Evolutionary conservation across 169 alveolate genomes (phyloP).

Genomic region (Cryptosporidium canis): DNA sequence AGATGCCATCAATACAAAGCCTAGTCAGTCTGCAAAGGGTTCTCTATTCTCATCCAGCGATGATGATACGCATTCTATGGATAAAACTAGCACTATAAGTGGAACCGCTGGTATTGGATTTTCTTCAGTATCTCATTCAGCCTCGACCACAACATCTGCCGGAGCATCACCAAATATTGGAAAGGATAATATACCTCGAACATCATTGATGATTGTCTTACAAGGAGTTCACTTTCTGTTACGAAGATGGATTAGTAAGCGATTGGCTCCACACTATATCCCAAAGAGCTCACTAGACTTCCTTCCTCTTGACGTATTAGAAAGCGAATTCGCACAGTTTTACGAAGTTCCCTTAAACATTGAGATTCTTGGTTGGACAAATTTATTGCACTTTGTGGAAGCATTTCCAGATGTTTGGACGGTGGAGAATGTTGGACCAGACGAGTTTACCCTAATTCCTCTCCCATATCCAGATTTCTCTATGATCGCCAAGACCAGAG

Average conservation of each 20-base stretch:
- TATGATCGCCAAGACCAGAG: conserved; percentile 37
- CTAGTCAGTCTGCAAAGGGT: neutral
- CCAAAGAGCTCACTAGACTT: conserved; percentile 62
- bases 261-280: conserved; percentile 42
- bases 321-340: conserved; percentile 44
- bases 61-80: neutral
- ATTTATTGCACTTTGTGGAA: conserved; percentile 57
- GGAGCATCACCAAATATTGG: neutral
- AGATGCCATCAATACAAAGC: neutral
- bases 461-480: conserved; percentile 56
- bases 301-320: conserved; percentile 54
- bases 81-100: neutral
- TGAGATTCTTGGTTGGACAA: conserved; percentile 67
- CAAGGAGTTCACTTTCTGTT: conserved; percentile 63
- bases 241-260: conserved; percentile 60
- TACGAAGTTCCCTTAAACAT: conserved; percentile 47
- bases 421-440: conserved; percentile 71
- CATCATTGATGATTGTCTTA: conserved; percentile 46
- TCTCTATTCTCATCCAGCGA: neutral
- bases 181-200: conserved; percentile 37
- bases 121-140: neutral
- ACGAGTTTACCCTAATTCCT: conserved; percentile 65
- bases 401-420: conserved; percentile 73
- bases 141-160: conserved; percentile 1
- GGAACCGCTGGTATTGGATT: neutral